Base-by-base conservation (phyloP, 192 early-diverging fungal genomes). In the Rhizoclosmatium sp. region DNA sequence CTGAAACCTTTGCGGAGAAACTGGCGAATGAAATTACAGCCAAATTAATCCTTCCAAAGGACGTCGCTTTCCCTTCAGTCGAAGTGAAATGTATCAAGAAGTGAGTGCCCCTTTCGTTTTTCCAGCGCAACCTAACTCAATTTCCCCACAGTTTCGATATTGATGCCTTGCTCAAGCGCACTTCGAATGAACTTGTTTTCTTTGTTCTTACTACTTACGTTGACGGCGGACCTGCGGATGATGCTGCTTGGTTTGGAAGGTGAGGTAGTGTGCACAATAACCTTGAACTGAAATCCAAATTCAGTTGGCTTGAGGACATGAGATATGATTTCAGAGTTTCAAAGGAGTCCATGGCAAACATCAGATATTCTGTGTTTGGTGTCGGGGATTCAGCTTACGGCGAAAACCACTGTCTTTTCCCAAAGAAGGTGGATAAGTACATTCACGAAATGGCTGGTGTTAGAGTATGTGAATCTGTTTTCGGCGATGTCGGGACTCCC, bases 331-430 rank as follows among this genome's bases (percentile, higher is more conserved):
- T 87, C 78, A 84, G 93, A 68, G 88, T 93, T 3, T 86, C 88
- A 65, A 83, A 85, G 46, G 78, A 78, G 2, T 81, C 84, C 3
- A 74, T 93, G 65, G 73, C 78, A 46, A 85, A 87, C 47, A 71
- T 93, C 10, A 82, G 87, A 3, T 93, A 86, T 84, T 87, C 91
- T 0, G 89, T 93, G 23, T 93, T 90, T 84, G 93, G 93, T 47
- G 79, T 93, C 47, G 93, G 93, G 16, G 90, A 92, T 74, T 91
- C 91, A 4, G 91, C 85, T 12, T 93, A 93, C 76, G 85, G 83
- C 12, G 90, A 91, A 3, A 82, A 91, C 51, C 92, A 86, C 68
- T 89, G 88, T 45, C 82, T 82, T 4, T 88, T 86, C 71, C 84
- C 91, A 10, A 78, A 83, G 80, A 74, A 83, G 2, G 87, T 91